Evolutionary conservation across 345 rosid genomes (phyloP), one percentile per base, ranked within the genome.

Genomic region (Garcia nutans): DNA sequence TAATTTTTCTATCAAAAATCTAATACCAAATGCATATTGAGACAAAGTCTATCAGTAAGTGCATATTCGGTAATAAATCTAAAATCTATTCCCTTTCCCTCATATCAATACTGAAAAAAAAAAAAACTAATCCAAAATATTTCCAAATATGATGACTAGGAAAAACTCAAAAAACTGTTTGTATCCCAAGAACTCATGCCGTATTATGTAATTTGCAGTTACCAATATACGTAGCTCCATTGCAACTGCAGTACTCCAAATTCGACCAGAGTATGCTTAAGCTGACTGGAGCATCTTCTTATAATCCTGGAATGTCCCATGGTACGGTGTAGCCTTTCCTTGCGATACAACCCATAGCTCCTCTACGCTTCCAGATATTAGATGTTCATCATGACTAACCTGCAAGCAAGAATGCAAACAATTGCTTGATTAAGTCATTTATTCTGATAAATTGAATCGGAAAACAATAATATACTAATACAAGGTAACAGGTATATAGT

Each of bases 341-440:
- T 93, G 74, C 1, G 98, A 92, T 31, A 96, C 98, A 33, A 68
- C 97, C 98, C 99, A 96, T 22, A 96, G 82, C 77, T 96, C 99
- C 17, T 96, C 97, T 33, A 96, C 99, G 6, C 99, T 93, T 80
- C 98, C 98, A 1, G 98, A 93, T 83, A 96, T 96, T 22, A 96
- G 79, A 87, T 96, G 99, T 82, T 93, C 99, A 71, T 93, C 99
- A 56, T 93, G 98, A 86, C 99, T 93, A 67, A 93, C 99, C 99
- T 96, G 93, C 71, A 78, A 22, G 62, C 52, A 22, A 13, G 13
- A 12, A 44, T 12, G 33, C 42, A 44, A 10, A 28, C 54, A 5
- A 28, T 55, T 52, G 42, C 65, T 71, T 23, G 16, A 31, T 24
- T n/a, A 5, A 65, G 26, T 44, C 45, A 2, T 44, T 65, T 66